phyloP scores from a whole-genome alignment of 2,329 filamentous ascomycete species.

The Colletotrichum lupini region DNA sequence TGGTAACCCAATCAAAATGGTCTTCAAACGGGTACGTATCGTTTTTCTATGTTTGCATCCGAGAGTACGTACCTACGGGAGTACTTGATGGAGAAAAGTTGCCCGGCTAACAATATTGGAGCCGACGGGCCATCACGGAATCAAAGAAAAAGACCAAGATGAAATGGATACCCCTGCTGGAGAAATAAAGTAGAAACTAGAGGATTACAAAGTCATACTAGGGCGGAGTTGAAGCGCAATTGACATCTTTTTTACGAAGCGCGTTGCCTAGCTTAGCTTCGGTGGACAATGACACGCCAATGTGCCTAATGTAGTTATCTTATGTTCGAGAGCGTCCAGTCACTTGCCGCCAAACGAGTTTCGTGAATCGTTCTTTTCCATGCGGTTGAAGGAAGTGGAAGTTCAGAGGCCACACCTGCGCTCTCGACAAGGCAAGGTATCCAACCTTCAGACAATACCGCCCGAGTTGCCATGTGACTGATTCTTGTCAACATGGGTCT shows the following conservation, averaged over 20 bases:
- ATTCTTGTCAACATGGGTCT: neutral
- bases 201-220: neutral
- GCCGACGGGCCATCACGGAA: neutral
- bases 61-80: neutral
- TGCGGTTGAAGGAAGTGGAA: neutral
- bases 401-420: neutral
- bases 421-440: neutral
- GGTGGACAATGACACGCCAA: neutral
- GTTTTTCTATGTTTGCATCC: neutral
- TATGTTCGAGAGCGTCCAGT: neutral
- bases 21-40: neutral
- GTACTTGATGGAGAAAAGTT: neutral
- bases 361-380: neutral
- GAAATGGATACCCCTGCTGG: neutral
- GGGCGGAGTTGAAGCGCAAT: neutral
- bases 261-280: neutral
- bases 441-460: neutral
- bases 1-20: neutral
- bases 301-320: neutral
- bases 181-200: neutral
- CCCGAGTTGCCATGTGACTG: slow-evolving; percentile 5
- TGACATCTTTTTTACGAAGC: neutral
- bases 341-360: slow-evolving; percentile 15
- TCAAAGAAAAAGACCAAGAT: neutral
- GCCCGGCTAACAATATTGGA: neutral